A percentile compares a stretch with the other conserved stretches of the same genome.
These are phyloP conservation scores for Talaromyces sp. DNA, from an alignment of 2,329 filamentous ascomycete genomes.

Conservation along the genomic window DNA sequence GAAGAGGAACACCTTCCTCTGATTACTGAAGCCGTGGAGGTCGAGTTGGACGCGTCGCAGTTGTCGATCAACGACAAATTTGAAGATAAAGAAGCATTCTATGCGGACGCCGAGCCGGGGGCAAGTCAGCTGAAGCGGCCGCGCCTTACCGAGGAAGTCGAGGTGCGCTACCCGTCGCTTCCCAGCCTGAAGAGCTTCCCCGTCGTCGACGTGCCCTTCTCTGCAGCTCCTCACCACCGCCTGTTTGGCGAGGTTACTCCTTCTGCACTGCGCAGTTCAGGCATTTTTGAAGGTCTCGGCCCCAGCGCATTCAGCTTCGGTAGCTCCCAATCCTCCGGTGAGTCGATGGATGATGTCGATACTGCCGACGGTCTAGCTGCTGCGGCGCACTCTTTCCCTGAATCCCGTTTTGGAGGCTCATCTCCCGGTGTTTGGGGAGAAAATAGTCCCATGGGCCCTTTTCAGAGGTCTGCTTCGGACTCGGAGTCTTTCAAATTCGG, in stretches of 20 bases:
- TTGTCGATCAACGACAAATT: constrained; percentile 53
- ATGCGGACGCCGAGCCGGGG: constrained; percentile 13
- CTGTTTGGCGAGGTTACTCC: constrained; percentile 58
- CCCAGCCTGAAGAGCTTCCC: constrained; percentile 33
- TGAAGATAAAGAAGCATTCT: constrained; percentile 26
- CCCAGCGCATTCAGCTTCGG: constrained; percentile 28
- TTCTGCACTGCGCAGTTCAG: constrained; percentile 50
- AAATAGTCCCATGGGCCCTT: constrained; percentile 41
- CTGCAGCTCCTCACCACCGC: constrained; percentile 26
- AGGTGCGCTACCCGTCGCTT: constrained; percentile 39
- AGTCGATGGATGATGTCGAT: constrained; percentile 31
- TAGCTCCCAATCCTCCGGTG: constrained; percentile 36
- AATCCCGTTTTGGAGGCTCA: constrained; percentile 29
- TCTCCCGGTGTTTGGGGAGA: constrained; percentile 44
- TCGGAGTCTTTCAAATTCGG: constrained; percentile 25
- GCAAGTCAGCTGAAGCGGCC: constrained; percentile 30
- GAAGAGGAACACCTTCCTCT: constrained; percentile 25
- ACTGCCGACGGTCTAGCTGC: constrained; percentile 11
- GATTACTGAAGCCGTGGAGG: constrained; percentile 33
- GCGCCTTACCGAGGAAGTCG: constrained; percentile 22
- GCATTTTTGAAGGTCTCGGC: constrained; percentile 33
- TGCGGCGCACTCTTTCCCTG: constrained; percentile 32
- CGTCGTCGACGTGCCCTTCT: constrained; percentile 17
- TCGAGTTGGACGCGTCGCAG: constrained; percentile 52
- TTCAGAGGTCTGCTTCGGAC: constrained; percentile 43